phyloP scores from a whole-genome alignment of 202 grass and related monocot genomes.

The Panicum virgatum region DNA sequence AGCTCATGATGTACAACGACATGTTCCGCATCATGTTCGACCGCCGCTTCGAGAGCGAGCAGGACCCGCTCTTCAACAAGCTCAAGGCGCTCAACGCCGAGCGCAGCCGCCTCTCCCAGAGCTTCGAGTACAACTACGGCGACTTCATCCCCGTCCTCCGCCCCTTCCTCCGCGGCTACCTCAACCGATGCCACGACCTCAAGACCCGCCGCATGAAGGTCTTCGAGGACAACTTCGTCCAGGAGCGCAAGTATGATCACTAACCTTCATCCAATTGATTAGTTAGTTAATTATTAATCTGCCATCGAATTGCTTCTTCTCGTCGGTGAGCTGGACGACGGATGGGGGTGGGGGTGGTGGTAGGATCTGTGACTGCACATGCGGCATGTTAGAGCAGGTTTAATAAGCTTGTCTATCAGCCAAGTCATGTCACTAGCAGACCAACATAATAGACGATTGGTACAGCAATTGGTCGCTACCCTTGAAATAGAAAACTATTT shows the following conservation, averaged over 20 bases:
- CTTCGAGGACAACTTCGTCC: slow-evolving; percentile 72
- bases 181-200: slow-evolving; percentile 62
- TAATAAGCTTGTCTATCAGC: too few relatives aligned
- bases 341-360: neutral
- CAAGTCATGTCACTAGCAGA: too few relatives aligned
- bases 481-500: too few relatives aligned
- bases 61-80: slow-evolving; percentile 71
- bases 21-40: slow-evolving; percentile 97
- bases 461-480: too few relatives aligned
- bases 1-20: slow-evolving; percentile 97
- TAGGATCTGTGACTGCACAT: neutral
- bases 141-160: slow-evolving; percentile 85
- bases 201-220: slow-evolving; percentile 65
- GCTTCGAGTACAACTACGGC: slow-evolving; percentile 93
- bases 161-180: slow-evolving; percentile 63
- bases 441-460: too few relatives aligned
- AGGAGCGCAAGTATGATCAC: slow-evolving; percentile 64
- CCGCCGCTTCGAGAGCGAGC: slow-evolving; percentile 56
- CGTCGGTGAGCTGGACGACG: neutral
- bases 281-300: neutral
- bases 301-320: neutral
- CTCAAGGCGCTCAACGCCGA: slow-evolving; percentile 74
- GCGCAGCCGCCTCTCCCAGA: slow-evolving; percentile 75
- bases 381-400: neutral
- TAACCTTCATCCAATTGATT: too few relatives aligned